Evolutionary conservation across 2,329 filamentous ascomycete species (phyloP), one percentile per base, ranked within the genome.

Genomic region (Westerdykella sp.): DNA sequence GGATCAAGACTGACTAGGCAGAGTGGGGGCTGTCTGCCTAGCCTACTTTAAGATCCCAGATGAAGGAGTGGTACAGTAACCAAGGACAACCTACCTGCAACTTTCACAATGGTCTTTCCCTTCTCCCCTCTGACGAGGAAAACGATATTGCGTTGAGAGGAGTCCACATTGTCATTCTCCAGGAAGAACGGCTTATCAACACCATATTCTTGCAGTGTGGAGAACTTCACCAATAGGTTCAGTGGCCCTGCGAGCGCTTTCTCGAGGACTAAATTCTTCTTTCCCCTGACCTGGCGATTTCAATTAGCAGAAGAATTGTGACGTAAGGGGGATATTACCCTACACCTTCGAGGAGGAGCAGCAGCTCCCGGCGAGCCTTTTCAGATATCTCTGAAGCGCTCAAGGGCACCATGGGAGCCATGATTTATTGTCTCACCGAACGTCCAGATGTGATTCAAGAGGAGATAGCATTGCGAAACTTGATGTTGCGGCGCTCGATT

Each of bases 181-280:
- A 98, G 76, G 62, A 96, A 85, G 74, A 97, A 98, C 54, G 96
- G 87, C 68, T 95, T 95, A 69, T 97, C 90, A 55, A 98, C 90
- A 23, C 94, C 94, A 72, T 97, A 96, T 62, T 98, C 93, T 64
- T 97, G 88, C 13, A 96, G 78, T 9, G 87, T 91, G 16, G 91
- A 91, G 62, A 96, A 95, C 67, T 96, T 96, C 71, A 95, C 88
- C 54, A 98, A 84, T 46, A 91, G 78, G 46, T 90, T 88, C 55
- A 98, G 79, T 23, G 90, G 87, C 18, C 91, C 93, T 54, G 91
- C 89, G 56, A 98, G 77, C 57, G 83, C 84, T 68, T 85, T 87
- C 67, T 97, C 91, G 62, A 98, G 84, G 41, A 98, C 86, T 48
- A 98, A 76, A 62, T 96, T 97, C 77, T 98, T 98, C 80, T 97